Evolutionary conservation across 805 yeast genomes (phyloP), one percentile per base, ranked within the genome.

Genomic region (Metschnikowia matae): DNA sequence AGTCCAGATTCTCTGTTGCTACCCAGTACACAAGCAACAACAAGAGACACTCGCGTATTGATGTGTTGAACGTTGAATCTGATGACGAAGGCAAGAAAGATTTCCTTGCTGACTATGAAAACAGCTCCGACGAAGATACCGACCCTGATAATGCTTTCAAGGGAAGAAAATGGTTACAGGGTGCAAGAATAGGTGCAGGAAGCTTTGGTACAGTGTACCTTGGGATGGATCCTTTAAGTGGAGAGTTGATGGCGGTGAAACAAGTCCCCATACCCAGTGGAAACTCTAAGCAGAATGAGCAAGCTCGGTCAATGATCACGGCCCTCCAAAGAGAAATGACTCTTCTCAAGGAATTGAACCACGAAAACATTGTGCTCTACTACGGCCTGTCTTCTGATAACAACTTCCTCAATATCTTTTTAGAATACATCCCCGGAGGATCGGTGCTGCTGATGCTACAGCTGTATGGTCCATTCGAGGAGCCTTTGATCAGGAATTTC

Each of bases 171-270:
- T 94, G 99, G 99, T 77, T 90, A 40, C 87, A 87, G 59, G 99
- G 99, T 43, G 88, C 96, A 0, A 74, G 90, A 43, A 89, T 94
- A 56, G 99, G 99, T 0, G 84, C 92, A 8, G 99, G 99, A 2
- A 85, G 95, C 53, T 94, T 90, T 73, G 99, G 98, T 32, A 84
- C 89, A 1, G 99, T 94, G 1, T 91, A 86, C 54, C 71, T 94
- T 35, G 99, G 97, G 0, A 83, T 94, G 83, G 89, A 91, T 63
- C 87, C 96, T 1, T 68, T 85, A 33, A 90, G 96, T 0, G 99
- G 99, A 40, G 98, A 90, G 63, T 74, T 94, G 46, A 89, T 92
- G 96, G 99, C 98, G 0, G 97, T 94, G 17, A 94, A 94, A 63
- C 97, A 91, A 65, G 97, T 94, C 1, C 86, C 85, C 43, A 64